phyloP scores from a whole-genome alignment of 139 green algal genomes.

The Chlorella sp. region DNA sequence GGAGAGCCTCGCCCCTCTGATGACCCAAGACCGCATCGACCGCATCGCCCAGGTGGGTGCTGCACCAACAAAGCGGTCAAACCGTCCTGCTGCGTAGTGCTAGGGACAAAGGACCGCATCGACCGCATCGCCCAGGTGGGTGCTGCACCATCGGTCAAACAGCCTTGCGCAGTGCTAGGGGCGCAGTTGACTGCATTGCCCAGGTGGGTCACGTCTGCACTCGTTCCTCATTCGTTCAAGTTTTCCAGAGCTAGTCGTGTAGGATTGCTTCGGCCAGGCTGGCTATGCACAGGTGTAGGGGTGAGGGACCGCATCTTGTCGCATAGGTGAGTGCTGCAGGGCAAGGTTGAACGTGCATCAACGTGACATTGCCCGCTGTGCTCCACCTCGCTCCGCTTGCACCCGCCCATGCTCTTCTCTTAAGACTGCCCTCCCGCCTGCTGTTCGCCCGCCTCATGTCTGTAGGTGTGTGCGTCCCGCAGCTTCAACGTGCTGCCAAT shows the following conservation, averaged over 20 bases:
- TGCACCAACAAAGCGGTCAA: too few species aligned
- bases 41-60: conserved; percentile 25
- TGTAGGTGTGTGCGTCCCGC: conserved; percentile 21
- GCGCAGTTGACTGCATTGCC: not conserved
- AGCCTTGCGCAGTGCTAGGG: not conserved
- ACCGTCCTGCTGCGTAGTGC: not conserved
- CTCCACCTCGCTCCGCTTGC: not conserved
- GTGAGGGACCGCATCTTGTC: too few species aligned
- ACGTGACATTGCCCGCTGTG: too few species aligned
- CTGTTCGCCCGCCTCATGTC: not conserved
- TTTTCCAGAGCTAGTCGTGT: too few species aligned
- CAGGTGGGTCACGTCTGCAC: too few species aligned
- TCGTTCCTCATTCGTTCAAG: too few species aligned
- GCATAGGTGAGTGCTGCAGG: too few species aligned
- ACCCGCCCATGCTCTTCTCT: not conserved
- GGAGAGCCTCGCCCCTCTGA: conserved; percentile 18
- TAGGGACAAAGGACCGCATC: conserved; percentile 23
- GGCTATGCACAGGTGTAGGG: too few species aligned
- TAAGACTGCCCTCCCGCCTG: not conserved
- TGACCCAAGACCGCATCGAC: conserved; percentile 33
- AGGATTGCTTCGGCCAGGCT: too few species aligned
- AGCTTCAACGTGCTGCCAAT: conserved; percentile 66
- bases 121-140: conserved; percentile 7
- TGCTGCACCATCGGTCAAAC: not conserved
- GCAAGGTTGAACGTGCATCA: too few species aligned